Evolutionary conservation across 2,329 filamentous ascomycete genomes (phyloP).

Genomic region (Sporothrix curviconia): DNA sequence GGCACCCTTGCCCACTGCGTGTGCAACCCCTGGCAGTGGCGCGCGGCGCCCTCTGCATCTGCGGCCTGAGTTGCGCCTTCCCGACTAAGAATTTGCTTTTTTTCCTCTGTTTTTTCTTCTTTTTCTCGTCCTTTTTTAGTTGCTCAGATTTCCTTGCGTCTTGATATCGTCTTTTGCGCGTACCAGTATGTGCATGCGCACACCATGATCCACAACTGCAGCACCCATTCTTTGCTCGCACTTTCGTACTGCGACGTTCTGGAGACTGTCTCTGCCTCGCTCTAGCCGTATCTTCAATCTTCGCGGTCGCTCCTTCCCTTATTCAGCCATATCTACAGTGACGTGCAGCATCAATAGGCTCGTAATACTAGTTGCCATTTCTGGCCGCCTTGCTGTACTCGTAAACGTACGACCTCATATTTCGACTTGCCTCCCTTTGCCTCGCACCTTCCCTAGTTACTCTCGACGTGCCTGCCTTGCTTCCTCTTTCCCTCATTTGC

Average conservation of each 20-base stretch:
- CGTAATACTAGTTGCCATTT: slow-evolving; percentile 6
- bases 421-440: slow-evolving; percentile 1
- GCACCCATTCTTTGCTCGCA: too few species aligned
- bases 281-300: neutral
- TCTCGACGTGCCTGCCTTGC: neutral
- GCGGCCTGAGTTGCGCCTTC: slow-evolving; percentile 10
- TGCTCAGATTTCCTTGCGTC: too few species aligned
- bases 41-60: too few species aligned
- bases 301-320: neutral
- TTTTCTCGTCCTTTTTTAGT: neutral
- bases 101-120: neutral
- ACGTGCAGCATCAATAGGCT: too few species aligned
- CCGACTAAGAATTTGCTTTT: neutral
- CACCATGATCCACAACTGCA: too few species aligned
- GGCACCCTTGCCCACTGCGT: too few species aligned
- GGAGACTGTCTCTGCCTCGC: neutral
- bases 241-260: too few species aligned
- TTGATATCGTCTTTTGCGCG: too few species aligned
- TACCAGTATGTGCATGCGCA: too few species aligned
- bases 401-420: neutral
- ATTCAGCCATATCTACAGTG: too few species aligned
- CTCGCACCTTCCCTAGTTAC: neutral
- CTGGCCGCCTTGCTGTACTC: slow-evolving; percentile 3
- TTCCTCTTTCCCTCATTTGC: neutral
- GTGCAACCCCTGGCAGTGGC: too few species aligned